A percentile compares a stretch with the other conserved stretches of the same genome.
Conservation (phyloP, 169 alveolate genomes). For the Cytauxzoon felis region DNA sequence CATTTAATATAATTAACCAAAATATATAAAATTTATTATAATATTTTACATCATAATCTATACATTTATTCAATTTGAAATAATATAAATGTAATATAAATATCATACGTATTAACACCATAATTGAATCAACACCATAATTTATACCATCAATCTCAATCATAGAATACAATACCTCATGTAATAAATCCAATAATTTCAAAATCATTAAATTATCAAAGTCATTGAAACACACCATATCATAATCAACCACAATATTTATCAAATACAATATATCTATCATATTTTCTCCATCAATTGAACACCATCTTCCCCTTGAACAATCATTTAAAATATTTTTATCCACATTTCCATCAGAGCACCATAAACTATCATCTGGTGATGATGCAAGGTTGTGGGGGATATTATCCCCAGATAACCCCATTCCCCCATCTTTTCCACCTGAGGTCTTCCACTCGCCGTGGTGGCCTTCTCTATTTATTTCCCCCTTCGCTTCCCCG, state of each 20-base stretch:
- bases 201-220: not conserved
- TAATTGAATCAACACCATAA: not conserved
- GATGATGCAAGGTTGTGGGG: no score
- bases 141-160: not conserved
- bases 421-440: no score
- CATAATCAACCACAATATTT: not conserved
- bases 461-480: no score
- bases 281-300: no score
- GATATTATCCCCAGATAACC: no score
- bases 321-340: no score
- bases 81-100: conserved; percentile 22
- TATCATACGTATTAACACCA: not conserved
- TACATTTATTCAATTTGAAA: not conserved
- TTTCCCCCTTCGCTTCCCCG: no score
- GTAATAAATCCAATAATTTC: not conserved
- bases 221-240: not conserved
- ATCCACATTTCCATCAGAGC: no score
- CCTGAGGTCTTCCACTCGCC: no score
- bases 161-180: not conserved
- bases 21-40: conserved; percentile 5
- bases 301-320: no score
- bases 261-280: not conserved
- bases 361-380: no score
- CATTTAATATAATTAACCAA: conserved; percentile 1
- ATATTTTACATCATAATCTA: conserved; percentile 20